Evolutionary conservation across 2,329 filamentous ascomycete genomes (phyloP), one percentile per base, ranked within the genome.

Genomic region (Ascochyta clinopodiicola): DNA sequence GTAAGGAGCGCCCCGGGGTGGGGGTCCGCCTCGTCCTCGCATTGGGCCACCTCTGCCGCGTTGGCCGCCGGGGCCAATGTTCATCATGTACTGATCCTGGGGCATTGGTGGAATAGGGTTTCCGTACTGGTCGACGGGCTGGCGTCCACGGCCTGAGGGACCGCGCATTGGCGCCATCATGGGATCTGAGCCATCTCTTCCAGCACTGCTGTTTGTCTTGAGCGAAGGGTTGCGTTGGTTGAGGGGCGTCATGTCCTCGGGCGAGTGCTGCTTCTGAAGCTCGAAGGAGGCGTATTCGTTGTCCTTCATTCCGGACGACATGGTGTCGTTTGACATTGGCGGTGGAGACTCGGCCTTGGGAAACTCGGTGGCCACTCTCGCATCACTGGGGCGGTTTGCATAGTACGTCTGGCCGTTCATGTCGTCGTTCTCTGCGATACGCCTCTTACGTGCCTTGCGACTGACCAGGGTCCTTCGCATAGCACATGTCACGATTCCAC

Each of bases 371-470:
- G 64, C 69, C 57, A 61, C 71, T 53, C 63, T 55, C 13, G 63
- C 62, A n/a, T 55, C 49, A 25, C 61, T 69, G 38, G 61, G 61
- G 69, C 81, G 75, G 71, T 79, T 78, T 64, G 78, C 75, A 77
- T 96, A 97, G 74, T 89, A 97, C 71, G 93, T 95, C 68, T 95
- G 88, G 25, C 94, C 94, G 73, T 91, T 98, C 93, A 98, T 98
- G 73, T 98, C 93, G 7, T 93, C 91, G 72, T 98, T 96, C 75
- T 96, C 90, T 2, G 88, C 92, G 71, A 98, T 96, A 40, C 92
- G 86, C 80, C 88, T 91, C 82, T 95, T 93, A 59, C 93, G 86
- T n/a, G 93, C 91, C 79, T 97, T 97, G 67, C 94, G 86, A 75
- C 91, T 91, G 58, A 97, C 91, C 53, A 98, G 81, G 2, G 93